Evolutionary conservation across 108 stramenopile genomes (phyloP).

Genomic region (Nitzschia inconspicua): DNA sequence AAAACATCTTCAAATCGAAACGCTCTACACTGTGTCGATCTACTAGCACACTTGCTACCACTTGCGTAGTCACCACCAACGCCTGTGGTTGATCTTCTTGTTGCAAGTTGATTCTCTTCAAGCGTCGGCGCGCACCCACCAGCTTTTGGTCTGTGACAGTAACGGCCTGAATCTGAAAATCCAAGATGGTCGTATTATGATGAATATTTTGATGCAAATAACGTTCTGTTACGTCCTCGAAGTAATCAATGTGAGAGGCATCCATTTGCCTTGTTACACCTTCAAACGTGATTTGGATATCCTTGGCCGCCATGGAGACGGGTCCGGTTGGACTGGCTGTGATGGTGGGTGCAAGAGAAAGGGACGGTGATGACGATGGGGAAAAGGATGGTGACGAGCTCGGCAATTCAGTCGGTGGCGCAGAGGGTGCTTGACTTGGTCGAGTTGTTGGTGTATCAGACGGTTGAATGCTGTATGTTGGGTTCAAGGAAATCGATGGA

Average conservation of each 20-base stretch:
- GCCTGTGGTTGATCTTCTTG: neutral
- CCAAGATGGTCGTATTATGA: neutral
- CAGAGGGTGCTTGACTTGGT: too few species aligned
- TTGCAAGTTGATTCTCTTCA: neutral
- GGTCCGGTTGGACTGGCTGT: neutral
- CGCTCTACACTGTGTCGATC: neutral
- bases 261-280: constrained; percentile 5
- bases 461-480: neutral
- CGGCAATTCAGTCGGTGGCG: neutral
- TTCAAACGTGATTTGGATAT: neutral
- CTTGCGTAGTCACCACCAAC: neutral
- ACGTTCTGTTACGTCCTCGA: neutral
- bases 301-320: neutral
- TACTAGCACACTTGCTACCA: neutral
- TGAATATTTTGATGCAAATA: constrained; percentile 1
- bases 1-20: neutral
- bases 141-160: constrained; percentile 1
- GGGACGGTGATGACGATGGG: neutral
- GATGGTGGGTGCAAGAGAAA: neutral
- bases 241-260: neutral
- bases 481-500: neutral
- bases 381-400: neutral
- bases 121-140: too few species aligned
- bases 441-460: neutral
- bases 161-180: constrained; percentile 4